Evolutionary conservation across 1,139 yeast genomes (phyloP).

Genomic region (Blastobotrys elegans): DNA sequence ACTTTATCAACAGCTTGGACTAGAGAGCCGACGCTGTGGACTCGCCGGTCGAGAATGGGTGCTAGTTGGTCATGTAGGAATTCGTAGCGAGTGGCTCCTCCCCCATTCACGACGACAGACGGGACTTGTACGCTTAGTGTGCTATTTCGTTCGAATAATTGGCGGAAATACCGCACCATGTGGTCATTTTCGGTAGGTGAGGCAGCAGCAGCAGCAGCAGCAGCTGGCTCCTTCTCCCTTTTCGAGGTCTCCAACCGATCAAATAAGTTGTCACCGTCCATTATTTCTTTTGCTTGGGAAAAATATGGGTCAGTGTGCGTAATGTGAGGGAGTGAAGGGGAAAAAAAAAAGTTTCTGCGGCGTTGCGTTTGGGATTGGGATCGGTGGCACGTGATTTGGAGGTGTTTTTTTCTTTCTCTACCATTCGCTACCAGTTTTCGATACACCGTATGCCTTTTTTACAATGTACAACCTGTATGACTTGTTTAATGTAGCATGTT

Average conservation of each 20-base stretch:
- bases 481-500: too few species aligned
- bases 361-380: too few species aligned
- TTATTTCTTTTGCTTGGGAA: too few species aligned
- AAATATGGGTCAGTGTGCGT: too few species aligned
- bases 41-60: conserved; percentile 43
- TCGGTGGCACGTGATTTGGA: too few species aligned
- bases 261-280: conserved; percentile 9
- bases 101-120: conserved; percentile 52
- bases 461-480: too few species aligned
- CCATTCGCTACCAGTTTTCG: too few species aligned
- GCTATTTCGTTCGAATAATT: conserved; percentile 18
- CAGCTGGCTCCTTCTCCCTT: background rate
- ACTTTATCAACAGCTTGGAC: conserved; percentile 31
- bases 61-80: conserved; percentile 52
- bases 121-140: conserved; percentile 30
- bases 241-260: conserved; percentile 8
- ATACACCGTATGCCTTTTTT: too few species aligned
- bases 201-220: background rate
- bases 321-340: too few species aligned
- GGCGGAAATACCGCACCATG: conserved; percentile 10
- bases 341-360: too few species aligned
- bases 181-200: conserved; percentile 7
- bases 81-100: conserved; percentile 39
- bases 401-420: too few species aligned
- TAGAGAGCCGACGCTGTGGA: conserved; percentile 27